These are phyloP conservation scores for Vaccinium macrocarpon DNA, from an alignment of 148 eudicot genomes.

Conservation along the genomic window DNA sequence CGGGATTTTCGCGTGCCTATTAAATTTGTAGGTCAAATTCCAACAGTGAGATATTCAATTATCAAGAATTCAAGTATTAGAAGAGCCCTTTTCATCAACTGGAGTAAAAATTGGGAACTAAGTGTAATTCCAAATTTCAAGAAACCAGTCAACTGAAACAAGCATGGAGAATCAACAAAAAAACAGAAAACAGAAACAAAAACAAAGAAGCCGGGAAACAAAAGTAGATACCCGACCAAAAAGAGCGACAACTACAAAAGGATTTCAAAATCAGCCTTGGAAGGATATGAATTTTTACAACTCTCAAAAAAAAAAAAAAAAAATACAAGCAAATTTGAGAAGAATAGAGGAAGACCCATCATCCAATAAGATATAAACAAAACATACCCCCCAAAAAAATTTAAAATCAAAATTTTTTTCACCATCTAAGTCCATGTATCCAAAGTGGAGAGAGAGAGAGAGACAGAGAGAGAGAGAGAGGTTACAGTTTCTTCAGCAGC, in stretches of 20 bases:
- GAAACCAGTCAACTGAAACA: neutral
- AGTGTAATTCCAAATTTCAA: neutral
- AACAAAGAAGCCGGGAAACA: neutral
- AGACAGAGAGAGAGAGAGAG: neutral
- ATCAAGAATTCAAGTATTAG: neutral
- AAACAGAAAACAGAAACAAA: neutral
- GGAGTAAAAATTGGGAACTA: neutral
- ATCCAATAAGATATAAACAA: neutral
- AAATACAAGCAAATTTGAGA: neutral
- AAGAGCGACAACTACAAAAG: neutral
- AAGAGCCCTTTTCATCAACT: neutral
- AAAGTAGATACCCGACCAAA: neutral
- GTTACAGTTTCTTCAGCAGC: neutral
- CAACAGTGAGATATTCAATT: constrained; percentile 8
- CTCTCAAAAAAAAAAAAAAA: neutral
- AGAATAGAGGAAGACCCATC: constrained; percentile 3
- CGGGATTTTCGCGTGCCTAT: neutral
- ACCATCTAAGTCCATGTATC: neutral
- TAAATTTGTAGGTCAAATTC: constrained; percentile 10
- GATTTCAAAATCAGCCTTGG: neutral
- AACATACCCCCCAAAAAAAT: neutral
- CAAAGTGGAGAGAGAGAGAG: neutral
- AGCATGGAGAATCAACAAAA: neutral
- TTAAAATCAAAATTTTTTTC: too few species aligned
- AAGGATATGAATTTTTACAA: neutral